Evolutionary conservation across 768 basidiomycete species (phyloP).

Genomic region (Lactarius sp.): DNA sequence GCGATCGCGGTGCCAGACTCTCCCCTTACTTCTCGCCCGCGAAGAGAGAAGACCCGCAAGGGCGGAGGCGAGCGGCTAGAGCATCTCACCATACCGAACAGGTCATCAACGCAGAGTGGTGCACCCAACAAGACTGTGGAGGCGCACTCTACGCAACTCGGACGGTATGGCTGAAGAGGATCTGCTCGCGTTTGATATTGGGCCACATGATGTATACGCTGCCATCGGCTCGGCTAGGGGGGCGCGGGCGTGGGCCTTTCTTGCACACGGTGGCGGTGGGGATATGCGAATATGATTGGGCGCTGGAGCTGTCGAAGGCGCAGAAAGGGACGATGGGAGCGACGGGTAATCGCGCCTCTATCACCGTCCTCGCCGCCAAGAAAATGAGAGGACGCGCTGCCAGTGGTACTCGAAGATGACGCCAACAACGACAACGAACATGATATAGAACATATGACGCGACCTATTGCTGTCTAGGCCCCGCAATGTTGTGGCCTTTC

Average conservation of each 20-base stretch:
- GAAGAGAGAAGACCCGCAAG: background rate
- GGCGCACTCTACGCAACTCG: conserved; percentile 52
- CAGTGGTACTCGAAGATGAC: conserved; percentile 6
- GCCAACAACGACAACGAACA: background rate
- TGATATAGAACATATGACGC: background rate
- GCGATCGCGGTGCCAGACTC: background rate
- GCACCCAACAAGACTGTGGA: conserved; percentile 30
- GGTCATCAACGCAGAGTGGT: conserved; percentile 8
- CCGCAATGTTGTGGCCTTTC: background rate
- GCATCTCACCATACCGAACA: background rate
- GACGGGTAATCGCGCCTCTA: background rate
- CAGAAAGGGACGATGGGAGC: conserved; percentile 28
- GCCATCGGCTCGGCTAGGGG: conserved; percentile 51
- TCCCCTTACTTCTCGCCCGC: conserved; percentile 4
- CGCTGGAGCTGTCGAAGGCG: conserved; percentile 28
- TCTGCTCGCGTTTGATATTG: conserved; percentile 34
- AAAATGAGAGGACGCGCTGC: background rate
- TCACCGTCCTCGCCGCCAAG: background rate
- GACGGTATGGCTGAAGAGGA: conserved; percentile 33
- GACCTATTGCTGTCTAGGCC: conserved; percentile 1
- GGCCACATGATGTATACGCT: conserved; percentile 41
- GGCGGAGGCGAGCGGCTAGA: background rate
- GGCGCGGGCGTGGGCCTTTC: conserved; percentile 49
- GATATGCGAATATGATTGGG: conserved; percentile 68
- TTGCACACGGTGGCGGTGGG: conserved; percentile 71